These are phyloP conservation scores for Fusarium compactum DNA, from an alignment of 2,329 filamentous ascomycete species.

Conservation along the genomic window DNA sequence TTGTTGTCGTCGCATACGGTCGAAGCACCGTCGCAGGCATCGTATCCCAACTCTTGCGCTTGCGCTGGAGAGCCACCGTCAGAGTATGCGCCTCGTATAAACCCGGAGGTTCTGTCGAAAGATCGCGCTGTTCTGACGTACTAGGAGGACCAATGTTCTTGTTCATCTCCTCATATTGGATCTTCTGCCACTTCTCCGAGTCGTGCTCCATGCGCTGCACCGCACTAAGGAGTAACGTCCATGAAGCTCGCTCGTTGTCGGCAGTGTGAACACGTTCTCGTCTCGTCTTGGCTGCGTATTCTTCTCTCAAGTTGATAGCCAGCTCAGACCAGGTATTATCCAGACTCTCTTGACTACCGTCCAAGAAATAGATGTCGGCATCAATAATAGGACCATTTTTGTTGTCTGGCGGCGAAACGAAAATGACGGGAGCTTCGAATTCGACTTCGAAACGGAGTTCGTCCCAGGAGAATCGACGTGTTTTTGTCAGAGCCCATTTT, in stretches of 20 bases:
- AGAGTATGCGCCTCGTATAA: slow-evolving; percentile 55
- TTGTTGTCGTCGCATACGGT: slow-evolving; percentile 66
- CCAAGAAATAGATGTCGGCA: slow-evolving; percentile 53
- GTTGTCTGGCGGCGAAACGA: slow-evolving; percentile 60
- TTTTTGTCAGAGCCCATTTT: slow-evolving; percentile 57
- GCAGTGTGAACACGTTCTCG: slow-evolving; percentile 63
- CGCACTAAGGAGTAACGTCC: slow-evolving; percentile 63
- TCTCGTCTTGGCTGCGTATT: slow-evolving; percentile 41
- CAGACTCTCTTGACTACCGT: slow-evolving; percentile 55
- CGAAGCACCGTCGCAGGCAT: slow-evolving; percentile 62
- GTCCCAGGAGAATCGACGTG: slow-evolving; percentile 55
- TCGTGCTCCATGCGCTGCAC: slow-evolving; percentile 63
- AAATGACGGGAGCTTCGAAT: slow-evolving; percentile 64
- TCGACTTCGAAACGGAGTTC: slow-evolving; percentile 64
- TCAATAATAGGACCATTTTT: slow-evolving; percentile 50
- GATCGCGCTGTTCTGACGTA: slow-evolving; percentile 22
- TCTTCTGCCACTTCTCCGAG: slow-evolving; percentile 61
- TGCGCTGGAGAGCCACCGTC: slow-evolving; percentile 60
- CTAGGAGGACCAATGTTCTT: slow-evolving; percentile 39
- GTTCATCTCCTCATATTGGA: slow-evolving; percentile 49
- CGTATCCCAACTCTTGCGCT: slow-evolving; percentile 63
- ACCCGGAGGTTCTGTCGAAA: slow-evolving; percentile 44
- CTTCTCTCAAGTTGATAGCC: slow-evolving; percentile 48
- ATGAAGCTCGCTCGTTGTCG: slow-evolving; percentile 68
- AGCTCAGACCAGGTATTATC: slow-evolving; percentile 51